Conservation (phyloP, 73 alveolate species). For the Symbiodinium natans region DNA sequence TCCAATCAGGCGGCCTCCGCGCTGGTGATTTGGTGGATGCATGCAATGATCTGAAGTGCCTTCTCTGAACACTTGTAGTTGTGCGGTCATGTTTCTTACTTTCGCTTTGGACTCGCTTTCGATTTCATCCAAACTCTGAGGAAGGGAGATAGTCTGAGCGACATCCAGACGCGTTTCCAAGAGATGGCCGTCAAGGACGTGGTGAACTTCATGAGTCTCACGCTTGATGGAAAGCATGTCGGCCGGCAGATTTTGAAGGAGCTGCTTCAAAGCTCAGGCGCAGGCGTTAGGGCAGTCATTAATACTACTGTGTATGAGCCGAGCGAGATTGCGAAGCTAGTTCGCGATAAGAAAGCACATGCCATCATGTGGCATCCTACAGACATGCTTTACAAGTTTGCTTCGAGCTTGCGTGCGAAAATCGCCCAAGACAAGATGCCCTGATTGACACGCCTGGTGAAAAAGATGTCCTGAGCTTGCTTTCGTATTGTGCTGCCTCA, state of each 20-base stretch:
- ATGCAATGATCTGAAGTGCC: slow-evolving; percentile 19
- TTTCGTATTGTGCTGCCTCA: too few species aligned
- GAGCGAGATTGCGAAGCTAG: background rate
- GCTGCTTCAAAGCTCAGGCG: slow-evolving; percentile 14
- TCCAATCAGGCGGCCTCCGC: slow-evolving; percentile 14
- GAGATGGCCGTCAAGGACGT: background rate
- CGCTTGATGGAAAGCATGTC: slow-evolving; percentile 3
- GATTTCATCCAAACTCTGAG: slow-evolving; percentile 8
- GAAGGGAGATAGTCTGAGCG: slow-evolving; percentile 18
- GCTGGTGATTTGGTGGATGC: slow-evolving; percentile 30
- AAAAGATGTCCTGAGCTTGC: too few species aligned
- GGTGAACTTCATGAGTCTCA: slow-evolving; percentile 8
- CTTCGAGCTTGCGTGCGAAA: background rate
- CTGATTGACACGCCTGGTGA: too few species aligned
- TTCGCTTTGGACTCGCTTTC: slow-evolving; percentile 4
- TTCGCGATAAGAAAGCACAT: slow-evolving; percentile 14
- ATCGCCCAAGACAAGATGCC: slow-evolving; percentile 2
- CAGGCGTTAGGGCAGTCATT: background rate
- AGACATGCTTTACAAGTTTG: background rate
- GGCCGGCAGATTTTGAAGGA: background rate
- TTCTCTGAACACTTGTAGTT: slow-evolving; percentile 3
- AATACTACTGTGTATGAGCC: background rate
- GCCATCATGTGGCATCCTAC: slow-evolving; percentile 12
- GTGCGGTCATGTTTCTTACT: slow-evolving; percentile 2
- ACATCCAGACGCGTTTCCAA: slow-evolving; percentile 10